A percentile compares a stretch with the other conserved stretches of the same genome.
phyloP scores from a whole-genome alignment of 805 yeast genomes.

The Candida xiaguanensis region DNA sequence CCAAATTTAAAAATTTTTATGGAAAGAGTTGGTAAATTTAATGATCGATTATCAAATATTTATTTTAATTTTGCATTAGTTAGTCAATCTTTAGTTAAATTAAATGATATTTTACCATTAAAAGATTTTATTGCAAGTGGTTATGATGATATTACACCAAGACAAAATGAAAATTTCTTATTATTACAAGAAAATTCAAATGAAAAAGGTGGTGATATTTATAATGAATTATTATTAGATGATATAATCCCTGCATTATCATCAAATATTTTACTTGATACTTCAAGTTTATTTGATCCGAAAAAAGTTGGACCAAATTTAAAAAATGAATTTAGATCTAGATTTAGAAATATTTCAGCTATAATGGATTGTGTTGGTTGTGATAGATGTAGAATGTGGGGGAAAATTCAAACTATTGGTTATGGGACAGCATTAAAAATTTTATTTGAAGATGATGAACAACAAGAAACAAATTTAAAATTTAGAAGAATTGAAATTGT shows the following conservation, averaged over 20 bases:
- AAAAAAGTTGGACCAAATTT: constrained; percentile 43
- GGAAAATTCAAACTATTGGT: constrained; percentile 94
- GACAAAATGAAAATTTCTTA: constrained; percentile 8
- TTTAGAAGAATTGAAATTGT: constrained; percentile 80
- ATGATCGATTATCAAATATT: constrained; percentile 84
- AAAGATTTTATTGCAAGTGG: constrained; percentile 23
- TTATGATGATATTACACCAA: constrained; percentile 15
- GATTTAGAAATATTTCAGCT: constrained; percentile 85
- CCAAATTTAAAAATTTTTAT: constrained; percentile 81
- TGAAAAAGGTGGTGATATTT: constrained; percentile 22
- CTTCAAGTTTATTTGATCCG: constrained; percentile 44
- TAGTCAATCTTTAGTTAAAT: constrained; percentile 72
- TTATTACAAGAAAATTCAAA: constrained; percentile 43
- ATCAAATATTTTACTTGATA: constrained; percentile 42
- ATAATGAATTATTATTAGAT: constrained; percentile 23
- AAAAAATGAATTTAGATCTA: constrained; percentile 80
- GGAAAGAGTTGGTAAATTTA: constrained; percentile 84
- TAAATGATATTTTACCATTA: constrained; percentile 27
- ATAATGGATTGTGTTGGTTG: constrained; percentile 99
- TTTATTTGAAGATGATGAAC: constrained; percentile 57
- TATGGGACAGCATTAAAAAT: constrained; percentile 95
- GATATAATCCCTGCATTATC: constrained; percentile 37
- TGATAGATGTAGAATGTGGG: constrained; percentile 97
- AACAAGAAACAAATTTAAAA: constrained; percentile 50
- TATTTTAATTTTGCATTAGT: constrained; percentile 91